A percentile compares a stretch with the other conserved stretches of the same genome.
phyloP scores from a whole-genome alignment of 208 protist species.

The Porcisia hertigi region DNA sequence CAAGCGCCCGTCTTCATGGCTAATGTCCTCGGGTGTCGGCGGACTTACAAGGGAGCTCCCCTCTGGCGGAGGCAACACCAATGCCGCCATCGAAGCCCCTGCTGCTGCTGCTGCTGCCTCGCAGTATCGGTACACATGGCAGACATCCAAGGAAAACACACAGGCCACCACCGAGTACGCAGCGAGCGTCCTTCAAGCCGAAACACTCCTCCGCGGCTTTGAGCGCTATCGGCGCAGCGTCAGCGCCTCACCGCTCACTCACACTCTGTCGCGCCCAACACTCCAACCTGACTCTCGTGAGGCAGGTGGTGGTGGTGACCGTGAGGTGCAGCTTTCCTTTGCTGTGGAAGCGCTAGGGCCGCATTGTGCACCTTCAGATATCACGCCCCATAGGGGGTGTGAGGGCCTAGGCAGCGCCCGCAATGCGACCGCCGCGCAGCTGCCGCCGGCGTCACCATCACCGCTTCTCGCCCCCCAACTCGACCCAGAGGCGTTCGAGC shows the following conservation, averaged over 20 bases:
- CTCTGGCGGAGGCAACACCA: constrained; percentile 1
- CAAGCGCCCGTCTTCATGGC: not conserved
- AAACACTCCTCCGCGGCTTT: constrained; percentile 7
- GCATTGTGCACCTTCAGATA: not conserved
- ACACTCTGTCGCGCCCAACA: not conserved
- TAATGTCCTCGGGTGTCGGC: not conserved
- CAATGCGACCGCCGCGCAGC: not conserved
- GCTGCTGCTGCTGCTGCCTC: not conserved
- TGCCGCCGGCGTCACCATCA: not conserved
- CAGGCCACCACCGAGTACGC: constrained; percentile 9
- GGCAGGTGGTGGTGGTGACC: not conserved
- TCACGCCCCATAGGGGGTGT: too few species aligned
- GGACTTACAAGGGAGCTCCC: not conserved
- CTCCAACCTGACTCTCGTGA: not conserved
- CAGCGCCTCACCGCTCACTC: not conserved
- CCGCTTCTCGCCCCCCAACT: not conserved
- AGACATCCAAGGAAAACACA: not conserved
- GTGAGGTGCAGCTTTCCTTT: too few species aligned
- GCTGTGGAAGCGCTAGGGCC: not conserved
- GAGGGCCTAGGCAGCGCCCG: not conserved
- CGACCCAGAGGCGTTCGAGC: constrained; percentile 6
- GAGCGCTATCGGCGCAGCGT: constrained; percentile 9
- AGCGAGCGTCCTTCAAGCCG: constrained; percentile 1
- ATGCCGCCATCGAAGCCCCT: not conserved
- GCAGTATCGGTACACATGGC: constrained; percentile 5